phyloP scores from a whole-genome alignment of 2,329 filamentous ascomycete species.

The Myotisia sp. region DNA sequence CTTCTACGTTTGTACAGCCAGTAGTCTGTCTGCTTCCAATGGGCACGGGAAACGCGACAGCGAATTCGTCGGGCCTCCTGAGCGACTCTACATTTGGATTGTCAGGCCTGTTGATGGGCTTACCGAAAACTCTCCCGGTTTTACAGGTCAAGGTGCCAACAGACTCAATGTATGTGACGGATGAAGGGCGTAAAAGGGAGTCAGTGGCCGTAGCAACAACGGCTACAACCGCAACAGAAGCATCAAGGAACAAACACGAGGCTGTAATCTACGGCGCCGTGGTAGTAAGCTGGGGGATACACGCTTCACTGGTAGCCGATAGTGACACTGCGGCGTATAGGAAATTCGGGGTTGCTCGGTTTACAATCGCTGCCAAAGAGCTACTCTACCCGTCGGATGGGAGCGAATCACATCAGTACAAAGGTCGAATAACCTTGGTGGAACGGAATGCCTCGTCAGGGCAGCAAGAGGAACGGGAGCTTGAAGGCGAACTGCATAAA shows the following conservation, averaged over 20 bases:
- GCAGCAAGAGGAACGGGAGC: conserved; percentile 15
- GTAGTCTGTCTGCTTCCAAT: conserved; percentile 42
- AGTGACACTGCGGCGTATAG: conserved; percentile 75
- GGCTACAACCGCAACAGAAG: conserved; percentile 2
- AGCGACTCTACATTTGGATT: conserved; percentile 30
- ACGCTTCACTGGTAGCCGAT: conserved; percentile 77
- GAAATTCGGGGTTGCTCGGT: conserved; percentile 60
- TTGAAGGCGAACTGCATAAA: conserved; percentile 41
- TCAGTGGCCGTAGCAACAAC: conserved; percentile 12
- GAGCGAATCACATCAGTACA: conserved; percentile 41
- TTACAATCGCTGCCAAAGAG: conserved; percentile 69
- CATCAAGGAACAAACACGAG: conserved; percentile 21
- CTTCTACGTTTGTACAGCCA: conserved; percentile 33
- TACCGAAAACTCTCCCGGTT: conserved; percentile 41
- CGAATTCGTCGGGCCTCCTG: conserved; percentile 25
- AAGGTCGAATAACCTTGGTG: conserved; percentile 37
- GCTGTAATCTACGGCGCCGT: conserved; percentile 53
- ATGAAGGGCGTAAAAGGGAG: conserved; percentile 33
- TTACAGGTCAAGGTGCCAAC: conserved; percentile 50
- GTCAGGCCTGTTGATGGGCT: conserved; percentile 47
- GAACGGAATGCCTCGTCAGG: conserved; percentile 10
- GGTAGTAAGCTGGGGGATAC: conserved; percentile 79
- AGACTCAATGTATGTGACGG: conserved; percentile 35
- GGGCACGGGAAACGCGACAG: conserved; percentile 36
- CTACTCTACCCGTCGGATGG: conserved; percentile 49